Conservation (phyloP, 2,329 filamentous ascomycete species). For the Zymoseptoria pseudotritici region DNA sequence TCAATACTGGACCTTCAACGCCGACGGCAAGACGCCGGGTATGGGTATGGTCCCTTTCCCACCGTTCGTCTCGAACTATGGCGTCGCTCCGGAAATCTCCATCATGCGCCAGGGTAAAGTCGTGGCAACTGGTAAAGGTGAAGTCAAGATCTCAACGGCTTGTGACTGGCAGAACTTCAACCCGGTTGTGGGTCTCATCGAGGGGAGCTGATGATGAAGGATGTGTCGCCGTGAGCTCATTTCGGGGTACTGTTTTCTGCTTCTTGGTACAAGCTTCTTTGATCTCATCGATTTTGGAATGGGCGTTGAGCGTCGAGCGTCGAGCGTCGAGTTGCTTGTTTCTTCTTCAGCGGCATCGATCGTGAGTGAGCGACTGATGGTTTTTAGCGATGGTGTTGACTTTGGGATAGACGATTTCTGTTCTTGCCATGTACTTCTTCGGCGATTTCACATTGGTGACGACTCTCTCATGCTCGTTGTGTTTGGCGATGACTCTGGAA, state of each 20-base stretch:
- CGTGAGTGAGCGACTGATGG: background rate
- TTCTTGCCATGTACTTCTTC: background rate
- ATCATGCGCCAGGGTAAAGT: slow-evolving; percentile 26
- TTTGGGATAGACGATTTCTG: background rate
- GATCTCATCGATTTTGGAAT: slow-evolving; percentile 4
- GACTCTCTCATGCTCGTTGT: too few relatives aligned
- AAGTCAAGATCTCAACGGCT: slow-evolving; percentile 21
- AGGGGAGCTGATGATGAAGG: background rate
- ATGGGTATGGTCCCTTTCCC: slow-evolving; percentile 30
- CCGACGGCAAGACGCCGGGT: slow-evolving; percentile 24
- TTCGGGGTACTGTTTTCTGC: background rate
- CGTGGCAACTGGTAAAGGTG: slow-evolving; percentile 21
- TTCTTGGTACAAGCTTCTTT: slow-evolving; percentile 4
- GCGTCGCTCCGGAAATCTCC: slow-evolving; percentile 26
- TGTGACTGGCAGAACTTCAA: slow-evolving; percentile 32
- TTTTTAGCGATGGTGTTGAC: slow-evolving; percentile 10
- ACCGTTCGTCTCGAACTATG: slow-evolving; percentile 19
- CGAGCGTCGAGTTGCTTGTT: slow-evolving; percentile 1
- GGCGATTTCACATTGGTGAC: background rate
- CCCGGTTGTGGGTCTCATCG: slow-evolving; percentile 26
- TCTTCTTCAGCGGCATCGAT: background rate
- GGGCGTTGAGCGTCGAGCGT: background rate
- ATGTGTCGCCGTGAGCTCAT: background rate
- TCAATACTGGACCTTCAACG: slow-evolving; percentile 28
- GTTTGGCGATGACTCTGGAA: too few relatives aligned